A percentile compares a stretch with the other conserved stretches of the same genome.
Evolutionary conservation across 2,329 filamentous ascomycete species (phyloP).

Genomic region (Ophiosphaerella korrae): DNA sequence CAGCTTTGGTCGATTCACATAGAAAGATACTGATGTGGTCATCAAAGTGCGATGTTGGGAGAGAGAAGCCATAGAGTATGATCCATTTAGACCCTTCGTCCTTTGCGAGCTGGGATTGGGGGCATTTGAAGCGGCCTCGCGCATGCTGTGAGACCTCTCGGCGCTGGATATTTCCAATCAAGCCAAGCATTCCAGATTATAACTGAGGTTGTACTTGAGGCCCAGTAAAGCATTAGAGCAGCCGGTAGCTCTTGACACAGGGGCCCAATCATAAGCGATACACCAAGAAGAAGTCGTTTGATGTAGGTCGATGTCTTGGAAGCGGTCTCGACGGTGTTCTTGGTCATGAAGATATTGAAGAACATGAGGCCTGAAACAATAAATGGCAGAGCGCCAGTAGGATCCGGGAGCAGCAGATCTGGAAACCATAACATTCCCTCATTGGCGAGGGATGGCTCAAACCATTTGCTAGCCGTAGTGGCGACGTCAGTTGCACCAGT

Average conservation of each 20-base stretch:
- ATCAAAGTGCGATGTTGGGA: background rate
- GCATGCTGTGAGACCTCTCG: slow-evolving; percentile 30
- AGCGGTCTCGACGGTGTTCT: slow-evolving; percentile 21
- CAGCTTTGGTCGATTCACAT: background rate
- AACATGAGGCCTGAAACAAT: slow-evolving; percentile 56
- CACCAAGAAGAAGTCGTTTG: slow-evolving; percentile 31
- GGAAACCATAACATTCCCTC: slow-evolving; percentile 68
- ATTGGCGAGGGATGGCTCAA: slow-evolving; percentile 57
- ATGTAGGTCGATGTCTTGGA: slow-evolving; percentile 21
- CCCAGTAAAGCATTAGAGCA: slow-evolving; percentile 51
- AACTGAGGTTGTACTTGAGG: slow-evolving; percentile 40
- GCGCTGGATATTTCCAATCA: slow-evolving; percentile 36
- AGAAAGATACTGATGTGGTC: background rate
- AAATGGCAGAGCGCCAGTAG: slow-evolving; percentile 56
- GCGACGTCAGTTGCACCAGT: slow-evolving; percentile 10
- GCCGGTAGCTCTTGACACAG: slow-evolving; percentile 45
- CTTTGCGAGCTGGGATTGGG: slow-evolving; percentile 7
- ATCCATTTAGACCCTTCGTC: slow-evolving; percentile 7
- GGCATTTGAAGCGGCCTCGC: slow-evolving; percentile 35
- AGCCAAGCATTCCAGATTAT: slow-evolving; percentile 42
- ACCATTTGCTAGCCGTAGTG: slow-evolving; percentile 26
- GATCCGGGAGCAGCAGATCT: slow-evolving; percentile 60
- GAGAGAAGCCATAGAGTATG: no score
- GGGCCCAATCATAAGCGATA: slow-evolving; percentile 41
- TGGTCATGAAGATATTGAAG: slow-evolving; percentile 50